These are phyloP conservation scores for Sclerotinia sclerotiorum DNA, from an alignment of 2,329 filamentous ascomycete species.

Conservation along the genomic window DNA sequence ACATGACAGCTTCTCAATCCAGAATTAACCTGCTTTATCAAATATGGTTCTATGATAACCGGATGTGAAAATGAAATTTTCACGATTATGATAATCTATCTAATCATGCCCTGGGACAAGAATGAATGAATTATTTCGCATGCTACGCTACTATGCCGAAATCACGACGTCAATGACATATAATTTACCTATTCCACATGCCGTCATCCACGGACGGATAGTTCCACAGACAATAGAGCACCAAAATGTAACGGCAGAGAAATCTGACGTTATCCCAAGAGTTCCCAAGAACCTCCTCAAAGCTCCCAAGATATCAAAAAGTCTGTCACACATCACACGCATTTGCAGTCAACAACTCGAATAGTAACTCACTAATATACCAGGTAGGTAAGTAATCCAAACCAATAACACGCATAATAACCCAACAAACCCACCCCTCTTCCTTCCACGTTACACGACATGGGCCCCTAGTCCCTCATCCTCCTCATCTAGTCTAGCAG, in stretches of 20 bases:
- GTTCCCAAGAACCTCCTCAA: neutral
- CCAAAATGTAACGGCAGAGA: neutral
- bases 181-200: neutral
- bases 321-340: too few relatives aligned
- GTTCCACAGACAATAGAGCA: neutral
- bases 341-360: too few relatives aligned
- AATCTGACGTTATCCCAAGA: constrained; percentile 10
- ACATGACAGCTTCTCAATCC: constrained; percentile 8
- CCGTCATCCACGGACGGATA: neutral
- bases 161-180: neutral
- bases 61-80: too few relatives aligned
- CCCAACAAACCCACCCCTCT: neutral
- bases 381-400: too few relatives aligned
- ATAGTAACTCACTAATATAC: too few relatives aligned
- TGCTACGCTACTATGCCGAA: neutral
- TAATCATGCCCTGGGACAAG: neutral
- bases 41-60: neutral
- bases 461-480: neutral
- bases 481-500: neutral
- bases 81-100: neutral
- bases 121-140: neutral
- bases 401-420: too few relatives aligned
- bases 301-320: neutral
- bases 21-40: neutral
- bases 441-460: neutral